Percentiles rank a stretch among this genome's conserved stretches.
Evolutionary conservation across 139 green algal species (phyloP).

Genomic region (Tetratostichococcus sp.): DNA sequence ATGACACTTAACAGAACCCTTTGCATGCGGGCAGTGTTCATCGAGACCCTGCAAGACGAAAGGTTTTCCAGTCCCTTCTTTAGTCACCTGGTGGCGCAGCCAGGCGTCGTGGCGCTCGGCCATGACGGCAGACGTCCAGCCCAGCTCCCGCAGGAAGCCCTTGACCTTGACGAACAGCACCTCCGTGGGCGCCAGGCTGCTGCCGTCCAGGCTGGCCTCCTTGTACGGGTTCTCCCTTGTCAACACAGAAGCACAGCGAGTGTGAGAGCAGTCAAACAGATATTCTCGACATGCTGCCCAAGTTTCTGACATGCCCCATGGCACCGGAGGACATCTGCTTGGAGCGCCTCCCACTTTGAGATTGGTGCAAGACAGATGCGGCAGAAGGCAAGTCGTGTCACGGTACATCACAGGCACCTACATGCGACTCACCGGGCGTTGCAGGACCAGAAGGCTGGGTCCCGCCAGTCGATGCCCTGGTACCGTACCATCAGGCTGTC

Average conservation of each 20-base stretch:
- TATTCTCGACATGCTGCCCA: too few species aligned
- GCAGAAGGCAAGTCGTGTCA: neutral
- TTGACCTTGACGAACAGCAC: slow-evolving; percentile 38
- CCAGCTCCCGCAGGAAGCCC: slow-evolving; percentile 4
- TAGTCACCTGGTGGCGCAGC: neutral
- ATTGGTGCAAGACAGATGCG: neutral
- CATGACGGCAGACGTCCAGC: neutral
- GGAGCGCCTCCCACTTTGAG: too few species aligned
- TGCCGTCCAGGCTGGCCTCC: slow-evolving; percentile 3
- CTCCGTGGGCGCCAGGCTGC: slow-evolving; percentile 8
- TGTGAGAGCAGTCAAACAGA: neutral
- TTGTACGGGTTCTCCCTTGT: slow-evolving; percentile 1
- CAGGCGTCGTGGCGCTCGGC: neutral
- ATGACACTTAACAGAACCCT: too few species aligned
- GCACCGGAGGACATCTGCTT: too few species aligned
- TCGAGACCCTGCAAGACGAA: neutral
- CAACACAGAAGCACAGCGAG: too few species aligned
- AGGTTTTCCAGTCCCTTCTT: neutral
- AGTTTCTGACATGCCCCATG: neutral
- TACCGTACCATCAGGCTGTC: slow-evolving; percentile 40
- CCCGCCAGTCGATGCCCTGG: slow-evolving; percentile 42
- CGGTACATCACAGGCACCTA: neutral
- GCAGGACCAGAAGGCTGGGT: slow-evolving; percentile 28
- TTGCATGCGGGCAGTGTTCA: too few species aligned
- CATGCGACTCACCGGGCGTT: slow-evolving; percentile 14